phyloP scores from a whole-genome alignment of 2,329 filamentous ascomycete species.

The Sclerotinia nivalis region DNA sequence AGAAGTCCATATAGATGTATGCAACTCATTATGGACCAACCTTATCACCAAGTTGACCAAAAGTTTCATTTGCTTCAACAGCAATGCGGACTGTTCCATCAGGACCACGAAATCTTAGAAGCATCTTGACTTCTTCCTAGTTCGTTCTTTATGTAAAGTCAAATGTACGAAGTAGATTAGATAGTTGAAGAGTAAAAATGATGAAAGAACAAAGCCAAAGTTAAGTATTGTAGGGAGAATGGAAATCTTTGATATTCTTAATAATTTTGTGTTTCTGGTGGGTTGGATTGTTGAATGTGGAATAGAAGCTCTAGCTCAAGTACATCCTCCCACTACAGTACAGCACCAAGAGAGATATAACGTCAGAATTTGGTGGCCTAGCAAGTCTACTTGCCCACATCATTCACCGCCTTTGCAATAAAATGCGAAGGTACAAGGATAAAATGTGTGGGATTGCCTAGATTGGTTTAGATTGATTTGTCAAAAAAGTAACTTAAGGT shows the following conservation, averaged over 20 bases:
- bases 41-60: conserved; percentile 60
- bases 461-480: not conserved
- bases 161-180: not conserved
- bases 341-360: not conserved
- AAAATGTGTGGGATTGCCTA: not conserved
- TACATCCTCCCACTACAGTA: conserved; percentile 4
- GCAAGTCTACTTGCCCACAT: not conserved
- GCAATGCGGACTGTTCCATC: conserved; percentile 90
- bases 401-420: conserved; percentile 9
- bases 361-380: conserved; percentile 24
- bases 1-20: not conserved
- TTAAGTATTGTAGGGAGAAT: not conserved
- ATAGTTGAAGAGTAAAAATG: not conserved
- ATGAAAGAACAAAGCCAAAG: too few relatives aligned
- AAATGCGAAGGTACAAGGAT: not conserved
- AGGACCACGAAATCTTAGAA: conserved; percentile 62
- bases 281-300: not conserved
- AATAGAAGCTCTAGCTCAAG: not conserved
- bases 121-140: conserved; percentile 30
- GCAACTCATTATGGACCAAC: conserved; percentile 42
- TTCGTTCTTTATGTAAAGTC: not conserved
- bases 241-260: conserved; percentile 8
- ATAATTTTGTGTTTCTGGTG: not conserved
- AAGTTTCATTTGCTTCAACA: conserved; percentile 72
- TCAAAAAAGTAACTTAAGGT: conserved; percentile 13